These are phyloP conservation scores for Claviceps sp. DNA, from an alignment of 2,329 filamentous ascomycete genomes.

Conservation along the genomic window DNA sequence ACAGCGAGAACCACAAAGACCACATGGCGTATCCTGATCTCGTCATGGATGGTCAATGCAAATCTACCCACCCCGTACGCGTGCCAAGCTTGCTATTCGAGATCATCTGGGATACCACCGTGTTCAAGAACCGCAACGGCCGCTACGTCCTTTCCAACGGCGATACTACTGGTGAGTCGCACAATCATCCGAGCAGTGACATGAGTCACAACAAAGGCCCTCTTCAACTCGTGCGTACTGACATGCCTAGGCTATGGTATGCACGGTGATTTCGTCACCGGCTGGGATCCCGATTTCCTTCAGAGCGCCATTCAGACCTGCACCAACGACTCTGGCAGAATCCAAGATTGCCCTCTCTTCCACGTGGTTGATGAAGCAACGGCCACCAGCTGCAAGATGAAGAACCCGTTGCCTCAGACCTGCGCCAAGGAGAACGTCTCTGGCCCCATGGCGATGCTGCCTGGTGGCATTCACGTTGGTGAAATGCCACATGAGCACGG, in stretches of 20 bases:
- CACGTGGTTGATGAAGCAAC: constrained; percentile 49
- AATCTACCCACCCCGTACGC: constrained; percentile 51
- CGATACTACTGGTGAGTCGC: constrained; percentile 51
- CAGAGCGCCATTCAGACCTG: constrained; percentile 62
- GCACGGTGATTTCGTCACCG: constrained; percentile 69
- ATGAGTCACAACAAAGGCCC: neutral
- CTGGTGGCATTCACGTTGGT: constrained; percentile 40
- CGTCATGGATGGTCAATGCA: constrained; percentile 66
- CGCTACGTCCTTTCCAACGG: constrained; percentile 67
- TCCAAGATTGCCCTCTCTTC: constrained; percentile 67
- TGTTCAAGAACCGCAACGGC: constrained; percentile 48
- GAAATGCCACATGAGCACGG: neutral
- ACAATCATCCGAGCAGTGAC: neutral
- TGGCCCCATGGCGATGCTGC: constrained; percentile 45
- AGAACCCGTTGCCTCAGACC: constrained; percentile 33
- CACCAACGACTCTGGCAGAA: constrained; percentile 54
- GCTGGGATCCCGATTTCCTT: constrained; percentile 59
- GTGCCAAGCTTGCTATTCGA: constrained; percentile 71
- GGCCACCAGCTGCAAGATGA: constrained; percentile 46
- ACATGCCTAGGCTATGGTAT: constrained; percentile 50
- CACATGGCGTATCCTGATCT: constrained; percentile 69
- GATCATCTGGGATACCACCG: constrained; percentile 66
- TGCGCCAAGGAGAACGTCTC: constrained; percentile 47
- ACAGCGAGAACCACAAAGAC: constrained; percentile 40
- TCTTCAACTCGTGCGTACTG: neutral